Percentiles rank a stretch among this genome's conserved stretches.
Evolutionary conservation across 257 asterid species (phyloP).

Genomic region (Nicotiana attenuata): DNA sequence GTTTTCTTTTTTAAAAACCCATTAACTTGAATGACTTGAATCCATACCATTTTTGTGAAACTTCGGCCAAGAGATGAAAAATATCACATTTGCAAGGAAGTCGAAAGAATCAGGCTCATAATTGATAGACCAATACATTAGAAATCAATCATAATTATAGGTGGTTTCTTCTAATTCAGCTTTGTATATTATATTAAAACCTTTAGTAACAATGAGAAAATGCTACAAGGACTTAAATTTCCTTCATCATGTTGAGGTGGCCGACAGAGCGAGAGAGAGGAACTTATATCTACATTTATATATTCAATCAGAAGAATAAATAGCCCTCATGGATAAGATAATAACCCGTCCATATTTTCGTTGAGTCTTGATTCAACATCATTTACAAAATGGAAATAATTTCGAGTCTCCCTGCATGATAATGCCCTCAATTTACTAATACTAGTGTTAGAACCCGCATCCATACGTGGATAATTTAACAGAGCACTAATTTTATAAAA

Average conservation of each 20-base stretch:
- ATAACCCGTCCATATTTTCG: no score
- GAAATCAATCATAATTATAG: no score
- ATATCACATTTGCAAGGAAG: background rate
- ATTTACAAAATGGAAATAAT: no score
- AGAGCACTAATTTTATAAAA: no score
- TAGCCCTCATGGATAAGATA: no score
- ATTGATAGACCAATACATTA: background rate
- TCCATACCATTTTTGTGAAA: background rate
- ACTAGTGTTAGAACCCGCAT: no score
- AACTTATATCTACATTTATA: background rate
- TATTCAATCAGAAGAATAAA: no score
- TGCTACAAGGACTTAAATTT: background rate
- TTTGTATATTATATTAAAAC: background rate
- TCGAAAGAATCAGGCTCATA: background rate
- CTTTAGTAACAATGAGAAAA: background rate
- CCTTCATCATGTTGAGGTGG: background rate
- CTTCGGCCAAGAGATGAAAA: background rate
- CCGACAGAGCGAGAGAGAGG: background rate
- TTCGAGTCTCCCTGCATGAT: no score
- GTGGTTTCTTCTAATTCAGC: background rate
- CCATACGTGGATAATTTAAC: no score
- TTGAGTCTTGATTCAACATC: no score
- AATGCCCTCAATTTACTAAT: no score
- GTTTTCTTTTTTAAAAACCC: background rate
- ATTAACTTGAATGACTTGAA: background rate